Evolutionary conservation across 1,284 basidiomycete species (phyloP), one percentile per base, ranked within the genome.

Genomic region (Rhodotorula mucilaginosa): DNA sequence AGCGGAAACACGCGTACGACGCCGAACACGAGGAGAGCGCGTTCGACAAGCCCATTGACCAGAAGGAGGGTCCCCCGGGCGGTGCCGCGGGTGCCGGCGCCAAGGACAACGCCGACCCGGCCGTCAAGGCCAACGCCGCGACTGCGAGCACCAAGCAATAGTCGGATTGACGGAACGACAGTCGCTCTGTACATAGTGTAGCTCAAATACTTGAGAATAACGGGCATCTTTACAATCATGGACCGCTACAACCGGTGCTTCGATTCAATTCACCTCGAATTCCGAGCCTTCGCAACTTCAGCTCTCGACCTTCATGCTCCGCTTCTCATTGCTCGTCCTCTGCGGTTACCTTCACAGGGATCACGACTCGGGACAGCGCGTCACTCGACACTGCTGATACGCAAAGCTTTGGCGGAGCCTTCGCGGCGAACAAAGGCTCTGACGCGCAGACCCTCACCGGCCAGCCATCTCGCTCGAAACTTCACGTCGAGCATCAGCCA

Each of bases 21-120:
- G 52, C 61, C 21, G 19, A 58, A 18, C 64, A 67, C n/a, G 70
- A 72, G 47, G 64, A 66, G 44, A 64, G 61, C 61, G 60, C 62
- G n/a, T 64, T 64, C 44, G 16, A n/a, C 26, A 47, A 64, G 44
- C 54, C 67, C 8, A 26, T 16, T 21, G 64, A 63, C 31, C 39
- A 48, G 26, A 46, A 67, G 61, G 52, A 68, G 23, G 58, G 44
- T 7, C 58, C 58, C 21, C 21, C 58, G 13, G 58, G 58, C 58
- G 58, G 46, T 16, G 58, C 58, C 12, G 57, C 65, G 1, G 54
- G 54, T 29, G 54, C 54, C 13, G 60, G 56, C 16, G 67, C 64
- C 44, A 60, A 57, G 34, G 61, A 52, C 19, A 51, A 56, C 13
- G 54, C 29, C 29, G 54, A 56, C 54, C 54, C 54, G 54, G 29